These are phyloP conservation scores for Coffea canephora DNA, from an alignment of 257 asterid genomes.

Conservation along the genomic window DNA sequence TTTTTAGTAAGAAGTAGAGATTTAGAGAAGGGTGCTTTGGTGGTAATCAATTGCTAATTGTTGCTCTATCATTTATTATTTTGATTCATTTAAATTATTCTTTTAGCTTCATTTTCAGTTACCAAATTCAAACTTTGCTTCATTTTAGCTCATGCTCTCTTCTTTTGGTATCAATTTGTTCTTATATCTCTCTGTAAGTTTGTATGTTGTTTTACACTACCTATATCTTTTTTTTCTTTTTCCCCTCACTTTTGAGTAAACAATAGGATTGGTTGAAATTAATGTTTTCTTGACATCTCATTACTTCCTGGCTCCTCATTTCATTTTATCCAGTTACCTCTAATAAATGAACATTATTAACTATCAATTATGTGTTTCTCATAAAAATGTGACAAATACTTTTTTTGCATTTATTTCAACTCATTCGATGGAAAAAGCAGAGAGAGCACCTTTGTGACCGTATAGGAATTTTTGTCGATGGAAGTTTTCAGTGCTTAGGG, in stretches of 20 bases:
- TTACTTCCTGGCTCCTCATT: neutral
- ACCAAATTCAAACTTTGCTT: too few relatives aligned
- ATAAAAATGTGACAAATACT: neutral
- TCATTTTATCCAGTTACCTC: too few relatives aligned
- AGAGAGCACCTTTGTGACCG: constrained; percentile 72
- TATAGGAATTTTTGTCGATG: constrained; percentile 90
- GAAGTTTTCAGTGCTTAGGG: constrained; percentile 88
- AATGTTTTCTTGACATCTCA: neutral
- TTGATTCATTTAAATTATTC: too few relatives aligned
- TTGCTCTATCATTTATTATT: too few relatives aligned
- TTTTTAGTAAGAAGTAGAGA: too few relatives aligned
- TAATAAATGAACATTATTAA: neutral
- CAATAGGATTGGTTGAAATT: neutral
- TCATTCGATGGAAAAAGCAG: constrained; percentile 99
- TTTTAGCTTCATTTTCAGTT: too few relatives aligned
- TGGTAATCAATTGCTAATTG: too few relatives aligned
- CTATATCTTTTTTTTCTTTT: neutral
- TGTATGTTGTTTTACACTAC: too few relatives aligned
- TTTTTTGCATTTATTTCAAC: constrained; percentile 37
- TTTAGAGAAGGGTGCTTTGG: too few relatives aligned
- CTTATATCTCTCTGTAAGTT: neutral
- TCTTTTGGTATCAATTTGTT: too few relatives aligned
- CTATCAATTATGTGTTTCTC: neutral
- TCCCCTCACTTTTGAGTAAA: too few relatives aligned
- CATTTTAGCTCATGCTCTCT: too few relatives aligned